Base-by-base conservation (phyloP, 805 yeast genomes). In the Jamesozyma rosinii region DNA sequence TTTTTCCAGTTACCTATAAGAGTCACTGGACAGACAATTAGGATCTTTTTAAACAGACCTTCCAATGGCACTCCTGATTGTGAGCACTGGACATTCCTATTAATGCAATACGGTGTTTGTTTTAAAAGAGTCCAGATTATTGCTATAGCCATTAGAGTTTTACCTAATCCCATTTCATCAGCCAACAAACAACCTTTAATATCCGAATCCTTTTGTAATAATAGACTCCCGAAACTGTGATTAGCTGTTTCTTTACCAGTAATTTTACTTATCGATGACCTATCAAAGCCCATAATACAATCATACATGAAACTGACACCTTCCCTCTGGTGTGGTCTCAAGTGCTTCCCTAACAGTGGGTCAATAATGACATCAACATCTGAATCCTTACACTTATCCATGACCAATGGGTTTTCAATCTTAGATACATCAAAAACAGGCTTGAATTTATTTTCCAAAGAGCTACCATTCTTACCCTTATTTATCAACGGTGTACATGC, bases 101-200 rank as follows among this genome's bases (percentile, higher is more conserved):
- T 59, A 5, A 5, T 31, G 27, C 43, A 34, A 42, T 49, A 52
- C 0, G 89, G 87, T 14, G 75, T 72, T 51, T 83, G 87, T 49
- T 74, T 80, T 17, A 86, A 59, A 17, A 92, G 61, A 0, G 95
- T 87, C 94, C 95, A 87, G 3, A 90, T 71, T 34, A 87, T 59
- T 0, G 95, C 58, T 5, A 92, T 90, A 0, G 96, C 77, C 75
- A 81, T 89, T 35, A 92, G 63, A 0, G 97, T 89, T 54, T 84
- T 84, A 2, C 96, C 96, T 15, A 92, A 67, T 0, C 98, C 98
- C 98, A 92, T 92, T 53, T 90, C 97, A 62, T 92, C 98, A 0
- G 98, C 98, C 35, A 92, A 62, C 4, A 92, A 64, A 2, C 90
- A 89, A 0, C 98, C 97, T 35, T 64, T 52, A 15, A 63, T 50